These are phyloP conservation scores for Cutaneotrichosporon sp. DNA, from an alignment of 1,284 basidiomycete species.

Conservation along the genomic window DNA sequence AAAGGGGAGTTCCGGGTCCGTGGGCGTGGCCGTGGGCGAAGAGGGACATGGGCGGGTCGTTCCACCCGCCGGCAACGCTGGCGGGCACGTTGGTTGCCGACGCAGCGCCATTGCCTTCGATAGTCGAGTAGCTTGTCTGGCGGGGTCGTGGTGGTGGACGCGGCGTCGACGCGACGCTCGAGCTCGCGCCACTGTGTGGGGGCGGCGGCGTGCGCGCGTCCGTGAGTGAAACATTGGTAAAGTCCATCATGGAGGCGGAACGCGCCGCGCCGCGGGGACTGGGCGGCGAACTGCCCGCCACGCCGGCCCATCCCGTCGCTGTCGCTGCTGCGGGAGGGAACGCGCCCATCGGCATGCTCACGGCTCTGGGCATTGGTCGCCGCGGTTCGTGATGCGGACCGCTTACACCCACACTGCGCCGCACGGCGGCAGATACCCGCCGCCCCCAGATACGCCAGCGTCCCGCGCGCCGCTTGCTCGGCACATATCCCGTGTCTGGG, in stretches of 20 bases:
- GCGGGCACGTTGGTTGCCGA: not conserved
- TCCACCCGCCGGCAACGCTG: slow-evolving; percentile 35
- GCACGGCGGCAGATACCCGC: slow-evolving; percentile 3
- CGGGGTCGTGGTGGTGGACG: slow-evolving; percentile 8
- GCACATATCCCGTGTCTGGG: not conserved
- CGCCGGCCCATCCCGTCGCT: not conserved
- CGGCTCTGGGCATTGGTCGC: not conserved
- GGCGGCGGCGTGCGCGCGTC: not conserved
- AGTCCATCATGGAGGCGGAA: slow-evolving; percentile 6
- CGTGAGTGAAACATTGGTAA: not conserved
- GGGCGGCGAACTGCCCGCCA: slow-evolving; percentile 9
- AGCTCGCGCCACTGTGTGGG: not conserved
- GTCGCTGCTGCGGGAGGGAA: not conserved
- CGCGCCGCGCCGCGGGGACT: slow-evolving; percentile 1
- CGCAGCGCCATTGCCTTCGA: not conserved
- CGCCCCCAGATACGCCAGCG: slow-evolving; percentile 6
- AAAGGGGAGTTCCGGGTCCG: not conserved
- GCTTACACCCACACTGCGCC: slow-evolving; percentile 1
- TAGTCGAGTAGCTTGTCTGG: slow-evolving; percentile 8
- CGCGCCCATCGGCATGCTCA: slow-evolving; percentile 5
- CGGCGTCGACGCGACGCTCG: not conserved
- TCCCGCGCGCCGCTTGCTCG: slow-evolving; percentile 7
- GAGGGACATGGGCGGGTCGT: slow-evolving; percentile 40
- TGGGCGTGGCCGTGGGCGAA: slow-evolving; percentile 10
- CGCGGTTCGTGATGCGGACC: not conserved